These are phyloP conservation scores for Gonapodya prolifera DNA, from an alignment of 192 early-diverging fungal species.

Conservation along the genomic window DNA sequence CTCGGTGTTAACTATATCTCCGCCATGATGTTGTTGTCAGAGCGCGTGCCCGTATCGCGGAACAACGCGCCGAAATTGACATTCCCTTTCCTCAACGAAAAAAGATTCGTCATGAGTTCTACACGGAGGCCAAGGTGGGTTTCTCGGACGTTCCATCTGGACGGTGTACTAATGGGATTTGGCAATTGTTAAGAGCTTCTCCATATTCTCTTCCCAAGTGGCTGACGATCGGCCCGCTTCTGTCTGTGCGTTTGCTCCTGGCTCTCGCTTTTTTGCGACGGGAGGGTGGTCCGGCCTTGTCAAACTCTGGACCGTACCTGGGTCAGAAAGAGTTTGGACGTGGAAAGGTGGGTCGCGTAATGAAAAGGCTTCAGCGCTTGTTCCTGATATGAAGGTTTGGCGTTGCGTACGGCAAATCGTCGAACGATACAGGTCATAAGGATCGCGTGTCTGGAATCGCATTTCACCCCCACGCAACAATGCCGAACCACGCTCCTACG, in stretches of 20 bases:
- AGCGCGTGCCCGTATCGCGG: conserved; percentile 47
- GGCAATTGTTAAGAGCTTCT: conserved; percentile 26
- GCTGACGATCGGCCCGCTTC: conserved; percentile 79
- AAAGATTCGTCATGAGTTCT: conserved; percentile 58
- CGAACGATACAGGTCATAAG: conserved; percentile 46
- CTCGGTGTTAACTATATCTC: no score
- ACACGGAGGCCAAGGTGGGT: conserved; percentile 50
- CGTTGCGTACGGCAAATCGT: no score
- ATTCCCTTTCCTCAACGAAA: conserved; percentile 54
- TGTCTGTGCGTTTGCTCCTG: conserved; percentile 64
- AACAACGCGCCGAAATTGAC: conserved; percentile 52
- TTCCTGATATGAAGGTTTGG: not conserved
- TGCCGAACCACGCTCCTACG: conserved; percentile 36
- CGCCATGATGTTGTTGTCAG: no score
- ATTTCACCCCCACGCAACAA: conserved; percentile 72
- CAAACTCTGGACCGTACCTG: conserved; percentile 79
- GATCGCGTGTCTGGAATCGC: conserved; percentile 80
- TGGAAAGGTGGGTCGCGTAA: conserved; percentile 27
- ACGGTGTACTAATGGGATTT: not conserved
- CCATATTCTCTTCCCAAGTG: conserved; percentile 67
- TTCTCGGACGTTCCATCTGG: conserved; percentile 7
- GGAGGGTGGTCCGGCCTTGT: conserved; percentile 74
- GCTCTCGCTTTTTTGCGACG: conserved; percentile 62
- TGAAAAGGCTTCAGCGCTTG: not conserved
- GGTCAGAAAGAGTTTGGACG: conserved; percentile 40